Evolutionary conservation across 768 basidiomycete genomes (phyloP), one percentile per base, ranked within the genome.

Genomic region (Mycena haematopus): DNA sequence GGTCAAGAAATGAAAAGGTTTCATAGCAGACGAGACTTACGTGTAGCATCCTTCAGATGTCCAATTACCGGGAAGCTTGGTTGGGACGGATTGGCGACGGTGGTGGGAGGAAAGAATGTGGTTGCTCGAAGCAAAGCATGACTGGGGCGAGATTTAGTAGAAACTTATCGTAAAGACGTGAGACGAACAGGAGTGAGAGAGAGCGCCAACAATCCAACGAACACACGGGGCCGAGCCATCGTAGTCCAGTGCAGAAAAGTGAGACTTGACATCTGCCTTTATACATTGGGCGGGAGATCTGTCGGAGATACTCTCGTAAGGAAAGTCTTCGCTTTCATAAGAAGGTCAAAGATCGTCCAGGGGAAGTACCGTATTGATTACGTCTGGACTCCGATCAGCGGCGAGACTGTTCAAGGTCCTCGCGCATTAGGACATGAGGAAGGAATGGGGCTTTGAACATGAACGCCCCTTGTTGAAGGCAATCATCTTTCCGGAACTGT

Each of bases 21-120:
- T 50, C 46, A 36, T 44, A n/a, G 29, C 17, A 25, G 15, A 15
- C 14, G n/a, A 40, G 19, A 72, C 76, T 35, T 71, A 90, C 89
- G 81, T 82, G 75, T 83, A 85, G 67, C 90, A 91, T 69, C 88
- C 87, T 65, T 79, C 74, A 21, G 81, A 80, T 15, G 78, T 78
- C 88, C 88, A 91, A 51, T 73, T 78, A 6, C 77, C 76, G 3
- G 86, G 87, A 53, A 90, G 79, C 2, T 54, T 66, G 4, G 77
- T 69, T 17, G 81, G 81, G 36, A 81, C 71, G 46, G 74, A 64
- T 58, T 80, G 79, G 60, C 79, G 82, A 58, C 75, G 77, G 27
- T 78, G 10, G 46, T 52, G 54, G 24, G n/a, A 31, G 4, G 56
- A 67, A 67, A 25, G 66, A 67, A 67, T 31, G 66, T 58, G 62